A percentile compares a stretch with the other conserved stretches of the same genome.
Conservation (phyloP, 192 early-diverging fungal genomes). For the Coemansia sp. region DNA sequence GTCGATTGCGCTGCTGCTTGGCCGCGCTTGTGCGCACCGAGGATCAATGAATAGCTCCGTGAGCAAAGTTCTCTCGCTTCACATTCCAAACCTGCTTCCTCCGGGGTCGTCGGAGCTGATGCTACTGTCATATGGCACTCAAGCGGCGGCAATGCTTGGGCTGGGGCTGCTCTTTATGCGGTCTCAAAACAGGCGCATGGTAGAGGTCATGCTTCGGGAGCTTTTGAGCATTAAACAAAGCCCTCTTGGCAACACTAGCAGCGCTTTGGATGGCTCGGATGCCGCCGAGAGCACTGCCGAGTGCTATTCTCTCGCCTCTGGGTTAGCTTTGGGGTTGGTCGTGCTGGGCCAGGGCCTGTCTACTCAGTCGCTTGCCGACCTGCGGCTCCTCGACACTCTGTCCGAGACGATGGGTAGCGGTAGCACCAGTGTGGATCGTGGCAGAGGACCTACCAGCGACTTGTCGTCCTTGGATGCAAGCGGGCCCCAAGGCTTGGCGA, state of each 20-base stretch:
- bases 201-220: conserved; percentile 72
- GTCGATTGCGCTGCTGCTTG: conserved; percentile 72
- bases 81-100: conserved; percentile 72
- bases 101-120: conserved; percentile 59
- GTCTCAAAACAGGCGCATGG: conserved; percentile 67
- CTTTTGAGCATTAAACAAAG: conserved; percentile 13
- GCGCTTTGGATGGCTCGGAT: conserved; percentile 24
- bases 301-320: conserved; percentile 72
- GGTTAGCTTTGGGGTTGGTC: conserved; percentile 83
- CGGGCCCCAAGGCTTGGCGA: conserved; percentile 5
- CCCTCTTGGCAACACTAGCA: not conserved
- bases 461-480: conserved; percentile 9
- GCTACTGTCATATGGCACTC: conserved; percentile 60
- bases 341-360: conserved; percentile 64
- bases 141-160: conserved; percentile 69
- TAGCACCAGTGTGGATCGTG: too few species aligned
- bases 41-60: conserved; percentile 64
- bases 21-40: conserved; percentile 65
- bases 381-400: conserved; percentile 60
- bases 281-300: conserved; percentile 57
- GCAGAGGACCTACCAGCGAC: not conserved
- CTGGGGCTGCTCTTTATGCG: conserved; percentile 76
- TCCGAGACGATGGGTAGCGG: conserved; percentile 43
- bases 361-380: conserved; percentile 54
- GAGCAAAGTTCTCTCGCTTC: conserved; percentile 69